phyloP scores from a whole-genome alignment of 768 basidiomycete genomes.

The Amanita pallidorosea region DNA sequence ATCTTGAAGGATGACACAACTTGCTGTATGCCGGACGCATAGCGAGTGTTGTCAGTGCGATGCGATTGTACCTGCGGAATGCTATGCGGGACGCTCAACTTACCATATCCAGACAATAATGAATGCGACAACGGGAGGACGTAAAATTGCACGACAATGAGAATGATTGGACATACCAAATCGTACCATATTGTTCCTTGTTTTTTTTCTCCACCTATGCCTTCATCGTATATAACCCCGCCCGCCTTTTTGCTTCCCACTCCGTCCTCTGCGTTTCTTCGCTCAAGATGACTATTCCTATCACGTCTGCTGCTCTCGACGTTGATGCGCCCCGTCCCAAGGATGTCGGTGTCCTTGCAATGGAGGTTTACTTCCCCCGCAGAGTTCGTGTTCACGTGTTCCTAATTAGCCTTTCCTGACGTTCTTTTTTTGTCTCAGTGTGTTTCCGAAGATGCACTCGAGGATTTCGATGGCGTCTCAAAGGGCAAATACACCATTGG shows the following conservation, averaged over 20 bases:
- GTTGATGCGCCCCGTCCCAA: constrained; percentile 55
- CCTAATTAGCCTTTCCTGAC: constrained; percentile 5
- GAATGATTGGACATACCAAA: constrained; percentile 11
- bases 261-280: constrained; percentile 7
- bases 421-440: constrained; percentile 38
- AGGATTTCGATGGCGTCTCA: constrained; percentile 87
- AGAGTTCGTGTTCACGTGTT: constrained; percentile 41
- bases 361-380: constrained; percentile 93
- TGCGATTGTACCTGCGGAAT: no score
- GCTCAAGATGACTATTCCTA: constrained; percentile 29
- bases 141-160: background rate
- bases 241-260: constrained; percentile 1
- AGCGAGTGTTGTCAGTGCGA: no score
- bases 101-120: no score
- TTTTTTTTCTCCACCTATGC: constrained; percentile 25
- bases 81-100: no score
- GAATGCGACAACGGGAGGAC: no score
- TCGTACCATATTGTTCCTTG: constrained; percentile 32
- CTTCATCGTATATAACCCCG: constrained; percentile 23
- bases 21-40: no score
- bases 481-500: constrained; percentile 99
- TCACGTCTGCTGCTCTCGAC: constrained; percentile 21
- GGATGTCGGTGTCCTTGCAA: constrained; percentile 89
- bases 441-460: constrained; percentile 91
- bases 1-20: no score